Evolutionary conservation across 768 basidiomycete species (phyloP), one percentile per base, ranked within the genome.

Genomic region (Lactarius pseudohatsudake): DNA sequence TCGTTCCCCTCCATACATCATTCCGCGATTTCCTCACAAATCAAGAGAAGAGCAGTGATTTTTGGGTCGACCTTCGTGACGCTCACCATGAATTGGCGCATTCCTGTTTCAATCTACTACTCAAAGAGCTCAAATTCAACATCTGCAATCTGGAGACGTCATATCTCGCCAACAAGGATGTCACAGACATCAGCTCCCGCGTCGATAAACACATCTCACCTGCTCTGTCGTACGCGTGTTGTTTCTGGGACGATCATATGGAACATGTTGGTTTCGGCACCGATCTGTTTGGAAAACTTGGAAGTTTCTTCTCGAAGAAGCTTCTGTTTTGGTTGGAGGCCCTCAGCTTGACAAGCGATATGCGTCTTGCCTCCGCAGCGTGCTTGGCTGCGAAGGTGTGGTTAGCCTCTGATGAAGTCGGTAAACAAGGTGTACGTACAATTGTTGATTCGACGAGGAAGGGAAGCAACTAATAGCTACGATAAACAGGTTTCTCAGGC

Each of bases 231-330:
- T 61, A 61, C 32, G 60, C 45, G 13, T 61, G 60, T 43, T 7
- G 26, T 47, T 61, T 34, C 60, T 61, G 60, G 60, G 45, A 47
- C 6, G 26, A 53, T 16, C 60, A 61, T 38, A n/a, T 61, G 22
- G 13, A n/a, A 45, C 43, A 28, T 26, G 22, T 22, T 34, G 10
- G 26, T 13, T 61, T 61, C 7, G 32, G 53, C 28, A 13, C 1
- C 7, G 22, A 53, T n/a, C 18, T 61, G 18, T 53, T 34, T 32
- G 4, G 18, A 26, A 47, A 47, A 47, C 20, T 47, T 34, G 45
- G 34, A 34, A 30, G 15, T 4, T 45, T 61, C 3, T 32, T 32
- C n/a, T n/a, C 32, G 45, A 1, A 32, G 38, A 59, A 59, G 41
- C 26, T 59, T 22, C 34, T 47, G 4, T 47, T 47, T 47, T 47